Percentiles rank a stretch among this genome's conserved stretches.
phyloP scores from a whole-genome alignment of 2,329 filamentous ascomycete species.

The Fusarium vanettenii region DNA sequence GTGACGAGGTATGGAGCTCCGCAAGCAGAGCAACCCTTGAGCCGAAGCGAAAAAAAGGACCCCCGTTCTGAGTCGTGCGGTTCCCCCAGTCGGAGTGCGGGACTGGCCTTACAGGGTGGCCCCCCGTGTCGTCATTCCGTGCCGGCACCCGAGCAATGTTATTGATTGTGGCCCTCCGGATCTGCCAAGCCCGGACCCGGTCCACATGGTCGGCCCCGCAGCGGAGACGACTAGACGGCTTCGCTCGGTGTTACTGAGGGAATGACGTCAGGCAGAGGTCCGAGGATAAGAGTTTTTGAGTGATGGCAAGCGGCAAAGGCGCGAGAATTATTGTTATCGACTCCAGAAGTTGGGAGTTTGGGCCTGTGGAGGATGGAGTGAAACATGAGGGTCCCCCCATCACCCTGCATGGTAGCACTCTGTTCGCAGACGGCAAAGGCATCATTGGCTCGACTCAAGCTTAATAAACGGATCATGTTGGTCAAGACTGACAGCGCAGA shows the following conservation, averaged over 20 bases:
- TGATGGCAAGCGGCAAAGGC: constrained; percentile 21
- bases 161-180: constrained; percentile 5
- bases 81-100: neutral
- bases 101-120: neutral
- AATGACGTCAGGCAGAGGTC: constrained; percentile 28
- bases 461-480: neutral
- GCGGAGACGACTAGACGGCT: constrained; percentile 8
- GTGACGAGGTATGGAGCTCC: neutral
- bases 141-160: constrained; percentile 32
- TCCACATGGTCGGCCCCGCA: constrained; percentile 13
- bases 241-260: constrained; percentile 38
- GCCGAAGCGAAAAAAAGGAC: constrained; percentile 1
- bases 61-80: constrained; percentile 23
- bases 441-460: constrained; percentile 16
- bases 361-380: constrained; percentile 3
- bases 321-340: neutral
- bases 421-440: constrained; percentile 11
- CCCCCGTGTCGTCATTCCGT: constrained; percentile 35
- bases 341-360: neutral
- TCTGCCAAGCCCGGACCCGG: constrained; percentile 37
- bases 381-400: constrained; percentile 10
- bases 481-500: neutral
- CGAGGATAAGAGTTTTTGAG: neutral
- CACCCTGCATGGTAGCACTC: constrained; percentile 13
- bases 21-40: neutral